Evolutionary conservation across 345 rosid genomes (phyloP).

Genomic region (Litchi chinensis): DNA sequence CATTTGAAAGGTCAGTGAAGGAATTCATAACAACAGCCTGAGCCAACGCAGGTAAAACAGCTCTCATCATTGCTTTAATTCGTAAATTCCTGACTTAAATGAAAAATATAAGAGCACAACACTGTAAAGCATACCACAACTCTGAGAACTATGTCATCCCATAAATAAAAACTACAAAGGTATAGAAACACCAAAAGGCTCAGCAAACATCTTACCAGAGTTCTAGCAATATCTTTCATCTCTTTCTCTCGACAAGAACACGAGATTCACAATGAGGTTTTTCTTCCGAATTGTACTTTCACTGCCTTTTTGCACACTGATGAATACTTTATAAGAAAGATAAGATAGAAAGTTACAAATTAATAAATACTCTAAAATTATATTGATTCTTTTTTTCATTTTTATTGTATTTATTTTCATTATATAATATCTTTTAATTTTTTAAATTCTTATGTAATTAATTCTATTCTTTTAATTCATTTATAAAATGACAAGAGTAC

Average conservation of each 20-base stretch:
- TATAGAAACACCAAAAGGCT: not conserved
- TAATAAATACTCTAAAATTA: not conserved
- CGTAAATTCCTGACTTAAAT: slow-evolving; percentile 77
- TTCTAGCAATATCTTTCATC: slow-evolving; percentile 85
- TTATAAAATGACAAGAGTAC: not conserved
- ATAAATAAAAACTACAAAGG: not conserved
- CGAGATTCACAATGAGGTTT: slow-evolving; percentile 75
- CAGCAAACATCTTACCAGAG: slow-evolving; percentile 57
- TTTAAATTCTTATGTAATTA: not conserved
- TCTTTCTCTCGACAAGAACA: slow-evolving; percentile 86
- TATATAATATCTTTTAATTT: not conserved
- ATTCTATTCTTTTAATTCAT: not conserved
- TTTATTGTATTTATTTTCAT: not conserved
- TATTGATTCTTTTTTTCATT: no score
- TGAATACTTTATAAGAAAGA: slow-evolving; percentile 36
- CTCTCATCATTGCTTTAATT: slow-evolving; percentile 93
- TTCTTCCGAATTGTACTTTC: slow-evolving; percentile 72
- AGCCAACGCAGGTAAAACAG: slow-evolving; percentile 87
- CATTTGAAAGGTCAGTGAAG: slow-evolving; percentile 29
- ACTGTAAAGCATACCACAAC: slow-evolving; percentile 8
- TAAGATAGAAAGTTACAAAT: slow-evolving; percentile 8
- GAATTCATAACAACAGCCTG: slow-evolving; percentile 77
- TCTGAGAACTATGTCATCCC: not conserved
- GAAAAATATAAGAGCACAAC: slow-evolving; percentile 5
- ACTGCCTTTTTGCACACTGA: slow-evolving; percentile 82